Base-by-base conservation (phyloP, 2,329 filamentous ascomycete genomes). In the Fusarium sp. region DNA sequence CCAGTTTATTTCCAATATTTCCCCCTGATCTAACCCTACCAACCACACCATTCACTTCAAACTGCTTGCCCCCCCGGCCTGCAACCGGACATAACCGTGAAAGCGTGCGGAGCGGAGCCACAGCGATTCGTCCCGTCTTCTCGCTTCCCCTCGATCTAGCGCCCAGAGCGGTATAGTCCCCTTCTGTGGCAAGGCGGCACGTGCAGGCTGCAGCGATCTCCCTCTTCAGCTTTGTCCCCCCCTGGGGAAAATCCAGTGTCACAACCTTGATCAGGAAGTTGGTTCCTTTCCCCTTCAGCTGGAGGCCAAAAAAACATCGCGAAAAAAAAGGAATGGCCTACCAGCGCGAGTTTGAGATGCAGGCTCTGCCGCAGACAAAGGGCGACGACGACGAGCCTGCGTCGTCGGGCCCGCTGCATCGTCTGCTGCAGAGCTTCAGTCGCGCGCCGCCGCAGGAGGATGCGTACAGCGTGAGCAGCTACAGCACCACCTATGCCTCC, bases 271-370 rank as follows among this genome's bases (percentile, higher is more conserved):
- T 36, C 50, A 40, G 36, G 38, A 39, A 43, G 26, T 9, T 17
- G 26, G 26, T 26, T n/a, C n/a, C 24, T 19, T 19, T 30, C 21
- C 17, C 28, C 23, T 20, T 15, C 32, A 38, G 49, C 34, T 32
- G 51, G 42, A 30, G 24, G 51, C 20, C 19, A 15, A 6, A 6
- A 32, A 7, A 15, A 20, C 10, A 36, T 17, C 32, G 30, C 23
- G 17, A 23, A n/a, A 34, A 21, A 8, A 48, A 15, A 34, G 17
- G 12, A 5, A 82, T 67, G 66, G 53, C 58, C n/a, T 68, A 69
- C 46, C 62, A 63, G 12, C 53, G 56, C n/a, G 66, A 64, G 32
- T 44, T 67, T 23, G 62, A 69, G 53, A 68, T 68, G 66, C 56
- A 67, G 44, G 56, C 66, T 4, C 34, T 51, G 6, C 52, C 61